Evolutionary conservation across 1,284 basidiomycete species (phyloP), one percentile per base, ranked within the genome.

Genomic region (Papiliotrema fonsecae): DNA sequence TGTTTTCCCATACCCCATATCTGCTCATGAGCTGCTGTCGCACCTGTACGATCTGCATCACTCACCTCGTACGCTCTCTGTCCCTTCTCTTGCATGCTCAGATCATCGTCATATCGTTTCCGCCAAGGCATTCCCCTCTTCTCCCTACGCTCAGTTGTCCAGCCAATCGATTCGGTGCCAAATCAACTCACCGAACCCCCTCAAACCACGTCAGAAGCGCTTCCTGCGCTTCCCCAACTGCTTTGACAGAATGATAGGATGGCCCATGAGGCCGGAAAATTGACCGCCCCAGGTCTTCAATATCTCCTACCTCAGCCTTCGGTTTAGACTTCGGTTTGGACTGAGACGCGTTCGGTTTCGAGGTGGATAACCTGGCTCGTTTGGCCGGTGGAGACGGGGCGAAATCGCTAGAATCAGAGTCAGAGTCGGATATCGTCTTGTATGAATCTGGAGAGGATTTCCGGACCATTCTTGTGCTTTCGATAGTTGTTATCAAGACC

Each of bases 51-150:
- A 25, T 7, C 18, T 7, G 21, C n/a, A 47, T 24, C 19, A 58
- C 72, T 32, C 37, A 73, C 68, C 60, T 75, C 72, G 42, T 75
- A 75, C 19, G 72, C 72, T 22, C 72, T 52, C 51, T 75, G 74
- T 0, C 65, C 71, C 52, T 70, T 69, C 37, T 62, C 61, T 27
- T 66, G 60, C 32, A 57, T 54, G 5, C 47, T 61, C 42, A 60
- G 26, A 1, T 22, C 35, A 2, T 53, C 48, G 36, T 69, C 61
- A 51, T 69, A 72, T 16, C 49, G 39, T 46, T 71, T 70, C 19
- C 72, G 51, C 74, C 74, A 75, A 4, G 74, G 74, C 74, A 75
- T 75, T 4, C 60, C 63, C 37, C 73, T 57, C 27, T 62, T 63
- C 37, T 72, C 70, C 21, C 70, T 69, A 39, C 30, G 14, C n/a